Conservation (phyloP, 1,139 yeast species). For the Schwanniomyces etchellsii region DNA sequence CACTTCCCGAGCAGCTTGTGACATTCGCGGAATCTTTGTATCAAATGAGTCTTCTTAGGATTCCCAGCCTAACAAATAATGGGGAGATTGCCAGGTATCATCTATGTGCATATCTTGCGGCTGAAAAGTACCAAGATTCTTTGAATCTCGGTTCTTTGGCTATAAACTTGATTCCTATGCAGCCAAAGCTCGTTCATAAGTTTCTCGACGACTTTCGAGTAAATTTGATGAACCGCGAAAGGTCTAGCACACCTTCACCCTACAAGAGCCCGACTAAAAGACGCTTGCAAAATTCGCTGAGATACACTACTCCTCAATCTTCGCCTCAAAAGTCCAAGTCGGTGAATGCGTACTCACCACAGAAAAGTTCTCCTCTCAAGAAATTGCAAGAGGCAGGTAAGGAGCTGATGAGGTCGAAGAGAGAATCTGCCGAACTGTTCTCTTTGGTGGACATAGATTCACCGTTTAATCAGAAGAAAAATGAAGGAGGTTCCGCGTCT, state of each 20-base stretch:
- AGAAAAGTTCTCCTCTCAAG: constrained; percentile 24
- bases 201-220: constrained; percentile 42
- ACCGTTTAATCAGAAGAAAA: constrained; percentile 25
- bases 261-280: constrained; percentile 13
- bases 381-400: constrained; percentile 18
- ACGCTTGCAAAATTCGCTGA: too few relatives aligned
- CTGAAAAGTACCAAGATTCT: constrained; percentile 41
- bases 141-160: constrained; percentile 44
- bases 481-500: constrained; percentile 6
- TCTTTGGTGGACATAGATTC: constrained; percentile 19
- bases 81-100: constrained; percentile 63
- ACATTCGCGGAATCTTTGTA: constrained; percentile 48
- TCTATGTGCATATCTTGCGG: constrained; percentile 58
- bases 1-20: constrained; percentile 41
- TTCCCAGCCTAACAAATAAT: constrained; percentile 39
- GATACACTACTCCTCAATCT: constrained; percentile 2
- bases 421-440: background rate
- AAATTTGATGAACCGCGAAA: constrained; percentile 19
- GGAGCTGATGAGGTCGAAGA: constrained; percentile 5
- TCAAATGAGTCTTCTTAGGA: constrained; percentile 45
- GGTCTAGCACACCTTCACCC: constrained; percentile 30
- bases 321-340: constrained; percentile 3
- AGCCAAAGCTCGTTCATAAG: constrained; percentile 38
- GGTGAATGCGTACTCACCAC: background rate
- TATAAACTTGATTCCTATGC: constrained; percentile 50